Percentiles rank a stretch among this genome's conserved stretches.
Evolutionary conservation across 2,329 filamentous ascomycete species (phyloP).

Genomic region (Clarireedia hainanense): DNA sequence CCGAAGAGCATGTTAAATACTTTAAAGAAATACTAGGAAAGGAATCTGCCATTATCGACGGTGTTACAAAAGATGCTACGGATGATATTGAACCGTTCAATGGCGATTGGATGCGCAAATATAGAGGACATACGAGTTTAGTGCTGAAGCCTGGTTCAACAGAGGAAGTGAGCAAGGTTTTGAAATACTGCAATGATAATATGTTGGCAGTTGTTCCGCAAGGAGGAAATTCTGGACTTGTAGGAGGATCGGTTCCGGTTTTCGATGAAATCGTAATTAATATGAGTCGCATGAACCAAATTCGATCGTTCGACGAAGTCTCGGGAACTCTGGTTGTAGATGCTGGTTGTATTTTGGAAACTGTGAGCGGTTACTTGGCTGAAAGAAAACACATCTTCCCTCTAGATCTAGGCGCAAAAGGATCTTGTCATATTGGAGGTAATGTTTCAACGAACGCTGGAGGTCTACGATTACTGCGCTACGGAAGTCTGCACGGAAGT

Average conservation of each 20-base stretch:
- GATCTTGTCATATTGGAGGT: slow-evolving; percentile 91
- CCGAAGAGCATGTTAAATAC: slow-evolving; percentile 68
- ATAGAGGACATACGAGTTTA: slow-evolving; percentile 79
- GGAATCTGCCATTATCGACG: slow-evolving; percentile 76
- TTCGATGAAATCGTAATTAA: slow-evolving; percentile 98
- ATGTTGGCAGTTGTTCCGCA: slow-evolving; percentile 91
- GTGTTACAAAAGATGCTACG: slow-evolving; percentile 62
- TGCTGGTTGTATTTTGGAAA: slow-evolving; percentile 84
- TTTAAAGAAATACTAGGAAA: slow-evolving; percentile 77
- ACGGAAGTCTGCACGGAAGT: slow-evolving; percentile 89
- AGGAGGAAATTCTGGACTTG: slow-evolving; percentile 92
- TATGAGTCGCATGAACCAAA: slow-evolving; percentile 81
- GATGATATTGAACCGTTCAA: slow-evolving; percentile 91
- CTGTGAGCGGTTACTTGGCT: slow-evolving; percentile 77
- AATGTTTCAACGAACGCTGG: slow-evolving; percentile 96
- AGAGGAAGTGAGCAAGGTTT: slow-evolving; percentile 80
- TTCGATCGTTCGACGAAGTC: slow-evolving; percentile 86
- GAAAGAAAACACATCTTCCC: slow-evolving; percentile 86
- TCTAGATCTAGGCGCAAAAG: slow-evolving; percentile 94
- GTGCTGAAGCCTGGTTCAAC: slow-evolving; percentile 81
- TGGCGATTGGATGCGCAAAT: slow-evolving; percentile 98
- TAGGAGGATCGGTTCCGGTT: slow-evolving; percentile 90
- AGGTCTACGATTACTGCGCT: slow-evolving; percentile 79
- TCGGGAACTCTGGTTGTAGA: slow-evolving; percentile 87
- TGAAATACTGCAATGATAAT: slow-evolving; percentile 93